Percentiles rank a stretch among this genome's conserved stretches.
phyloP scores from a whole-genome alignment of 2,329 filamentous ascomycete species.

The Beauveria rudraprayagi region DNA sequence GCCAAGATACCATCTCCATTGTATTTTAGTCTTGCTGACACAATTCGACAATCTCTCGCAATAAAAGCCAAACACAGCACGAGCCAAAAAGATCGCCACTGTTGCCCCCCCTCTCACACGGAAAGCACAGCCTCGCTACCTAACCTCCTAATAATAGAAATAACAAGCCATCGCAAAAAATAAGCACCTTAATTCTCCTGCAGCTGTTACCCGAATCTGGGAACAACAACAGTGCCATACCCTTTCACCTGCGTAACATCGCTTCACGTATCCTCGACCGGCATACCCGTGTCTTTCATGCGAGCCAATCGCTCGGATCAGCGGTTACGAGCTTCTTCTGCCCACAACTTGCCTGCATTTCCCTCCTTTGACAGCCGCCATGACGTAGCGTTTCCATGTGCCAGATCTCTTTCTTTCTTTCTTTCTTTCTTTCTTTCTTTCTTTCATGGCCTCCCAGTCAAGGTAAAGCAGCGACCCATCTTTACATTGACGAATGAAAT shows the following conservation, averaged over 20 bases:
- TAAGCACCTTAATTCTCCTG: neutral
- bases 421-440: no score
- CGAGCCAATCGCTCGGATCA: neutral
- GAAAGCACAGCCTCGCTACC: neutral
- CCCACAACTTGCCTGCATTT: neutral
- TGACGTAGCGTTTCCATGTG: neutral
- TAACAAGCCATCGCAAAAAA: neutral
- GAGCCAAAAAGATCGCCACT: neutral
- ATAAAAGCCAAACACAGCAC: no score
- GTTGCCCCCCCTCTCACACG: no score
- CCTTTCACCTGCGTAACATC: neutral
- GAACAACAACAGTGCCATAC: neutral
- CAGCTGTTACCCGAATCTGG: constrained; percentile 7
- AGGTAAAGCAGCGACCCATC: no score
- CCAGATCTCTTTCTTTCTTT: no score
- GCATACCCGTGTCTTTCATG: neutral
- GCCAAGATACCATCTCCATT: neutral
- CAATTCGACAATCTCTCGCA: neutral
- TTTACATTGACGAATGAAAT: no score
- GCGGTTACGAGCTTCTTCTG: neutral
- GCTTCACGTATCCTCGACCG: neutral
- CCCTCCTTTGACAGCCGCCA: neutral
- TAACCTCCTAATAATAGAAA: constrained; percentile 1
- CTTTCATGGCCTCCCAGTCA: no score
- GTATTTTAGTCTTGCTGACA: neutral